phyloP scores from a whole-genome alignment of 768 basidiomycete species.

The Cyathus striatus region DNA sequence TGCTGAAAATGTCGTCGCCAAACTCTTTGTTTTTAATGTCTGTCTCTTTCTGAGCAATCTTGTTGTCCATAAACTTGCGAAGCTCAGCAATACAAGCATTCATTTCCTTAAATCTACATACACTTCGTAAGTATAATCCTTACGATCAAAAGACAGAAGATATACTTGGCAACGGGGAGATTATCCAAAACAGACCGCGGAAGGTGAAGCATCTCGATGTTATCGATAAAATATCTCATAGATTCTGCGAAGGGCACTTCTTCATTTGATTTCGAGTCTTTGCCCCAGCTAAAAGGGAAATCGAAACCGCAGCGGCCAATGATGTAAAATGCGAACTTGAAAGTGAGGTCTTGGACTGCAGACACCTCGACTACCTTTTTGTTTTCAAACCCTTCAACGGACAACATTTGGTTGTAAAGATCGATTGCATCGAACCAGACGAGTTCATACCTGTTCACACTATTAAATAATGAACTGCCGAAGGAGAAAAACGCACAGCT shows the following conservation, averaged over 20 bases:
- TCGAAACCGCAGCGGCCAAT: slow-evolving; percentile 45
- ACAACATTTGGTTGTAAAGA: slow-evolving; percentile 22
- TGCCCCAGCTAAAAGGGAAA: slow-evolving; percentile 33
- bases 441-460: slow-evolving; percentile 13
- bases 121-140: too few relatives aligned
- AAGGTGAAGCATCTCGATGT: slow-evolving; percentile 18
- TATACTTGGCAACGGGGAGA: slow-evolving; percentile 27
- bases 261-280: slow-evolving; percentile 31
- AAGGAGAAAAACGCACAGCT: slow-evolving; percentile 11
- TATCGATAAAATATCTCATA: slow-evolving; percentile 25
- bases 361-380: slow-evolving; percentile 8
- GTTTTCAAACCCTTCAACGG: slow-evolving; percentile 15
- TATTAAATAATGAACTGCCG: background rate
- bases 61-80: slow-evolving; percentile 29
- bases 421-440: slow-evolving; percentile 21
- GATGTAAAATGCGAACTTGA: slow-evolving; percentile 27
- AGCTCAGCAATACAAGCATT: slow-evolving; percentile 24
- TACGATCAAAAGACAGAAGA: too few relatives aligned
- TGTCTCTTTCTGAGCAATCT: slow-evolving; percentile 26
- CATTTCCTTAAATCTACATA: slow-evolving; percentile 21
- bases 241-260: slow-evolving; percentile 32
- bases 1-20: slow-evolving; percentile 26
- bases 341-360: slow-evolving; percentile 12
- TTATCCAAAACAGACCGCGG: slow-evolving; percentile 28
- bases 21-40: slow-evolving; percentile 13